Evolutionary conservation across 2,329 filamentous ascomycete species (phyloP), one percentile per base, ranked within the genome.

Genomic region (Waltergamsia citrina): DNA sequence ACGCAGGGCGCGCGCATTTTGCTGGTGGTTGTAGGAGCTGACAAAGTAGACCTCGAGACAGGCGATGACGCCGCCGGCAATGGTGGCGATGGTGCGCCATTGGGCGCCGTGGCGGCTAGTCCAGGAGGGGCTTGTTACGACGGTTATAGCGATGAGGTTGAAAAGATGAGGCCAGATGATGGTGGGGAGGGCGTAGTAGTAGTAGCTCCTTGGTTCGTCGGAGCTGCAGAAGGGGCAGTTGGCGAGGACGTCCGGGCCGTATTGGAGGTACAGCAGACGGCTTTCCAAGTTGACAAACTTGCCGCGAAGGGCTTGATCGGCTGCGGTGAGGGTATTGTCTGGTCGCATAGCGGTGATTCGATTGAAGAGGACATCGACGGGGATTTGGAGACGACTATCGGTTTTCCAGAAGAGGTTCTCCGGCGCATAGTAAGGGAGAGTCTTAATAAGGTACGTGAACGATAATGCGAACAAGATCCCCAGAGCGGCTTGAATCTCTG

Each of bases 401-500:
- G 90, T 95, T 14, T 66, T 57, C 20, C 57, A 51, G 67, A 96
- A 94, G 55, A 96, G 65, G 60, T 95, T 95, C 52, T 85, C 78
- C 5, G 84, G 81, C 6, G 74, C 65, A 49, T 86, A 78, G 38
- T 61, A 43, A 1, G 85, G 79, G 0, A 90, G 60, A 12, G 81
- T 78, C 38, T 75, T 69, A 38, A 78, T 47, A 38, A 77, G 50
- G 44, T 74, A 46, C 4, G 60, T 45, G 14, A 58, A 41, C 44
- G 62, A 48, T 29, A 67, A 47, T 46, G 68, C 34, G 52, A 74
- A 62, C 47, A 92, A 63, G 47, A 84, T 50, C 38, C 66, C 59
- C 49, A 85, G 62, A 37, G 78, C 60, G 53, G 76, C 60, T n/a
- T 63, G 59, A 33, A 74, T 71, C 27, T 57, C 50, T 2, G 52